These are phyloP conservation scores for Diaporthe aspalathi DNA, from an alignment of 2,329 filamentous ascomycete genomes.

Conservation along the genomic window DNA sequence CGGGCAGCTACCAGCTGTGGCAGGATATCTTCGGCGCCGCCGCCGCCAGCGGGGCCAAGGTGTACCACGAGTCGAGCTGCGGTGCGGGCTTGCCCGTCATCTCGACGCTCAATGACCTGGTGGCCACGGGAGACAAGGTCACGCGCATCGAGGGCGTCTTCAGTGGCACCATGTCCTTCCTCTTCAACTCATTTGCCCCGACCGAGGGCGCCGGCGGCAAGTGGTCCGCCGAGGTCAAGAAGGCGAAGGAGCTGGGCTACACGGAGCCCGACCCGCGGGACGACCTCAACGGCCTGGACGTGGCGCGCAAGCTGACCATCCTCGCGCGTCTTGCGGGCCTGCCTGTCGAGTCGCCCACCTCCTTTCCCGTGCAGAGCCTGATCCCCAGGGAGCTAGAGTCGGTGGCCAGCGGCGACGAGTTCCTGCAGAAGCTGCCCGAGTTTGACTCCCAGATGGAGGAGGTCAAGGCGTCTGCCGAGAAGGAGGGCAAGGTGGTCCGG, in stretches of 20 bases:
- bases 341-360: slow-evolving; percentile 82
- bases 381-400: slow-evolving; percentile 89
- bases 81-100: slow-evolving; percentile 94
- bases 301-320: slow-evolving; percentile 97
- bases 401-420: slow-evolving; percentile 82
- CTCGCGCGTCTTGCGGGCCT: slow-evolving; percentile 87
- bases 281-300: slow-evolving; percentile 87
- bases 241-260: slow-evolving; percentile 93
- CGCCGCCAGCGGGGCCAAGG: slow-evolving; percentile 76
- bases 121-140: slow-evolving; percentile 92
- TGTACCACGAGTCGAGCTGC: slow-evolving; percentile 96
- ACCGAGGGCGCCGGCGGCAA: slow-evolving; percentile 78
- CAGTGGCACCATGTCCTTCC: slow-evolving; percentile 96
- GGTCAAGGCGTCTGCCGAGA: slow-evolving; percentile 85
- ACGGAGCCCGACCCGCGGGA: slow-evolving; percentile 90
- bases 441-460: slow-evolving; percentile 93
- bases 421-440: slow-evolving; percentile 80
- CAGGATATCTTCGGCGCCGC: slow-evolving; percentile 85
- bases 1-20: slow-evolving; percentile 83
- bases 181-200: slow-evolving; percentile 97
- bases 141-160: slow-evolving; percentile 97
- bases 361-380: slow-evolving; percentile 93
- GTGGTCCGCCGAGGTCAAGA: slow-evolving; percentile 92
- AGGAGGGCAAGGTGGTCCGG: slow-evolving; percentile 89
- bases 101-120: slow-evolving; percentile 92